A percentile compares a stretch with the other conserved stretches of the same genome.
Conservation (phyloP, 306 rosid species). For the Cucurbita maxima region DNA sequence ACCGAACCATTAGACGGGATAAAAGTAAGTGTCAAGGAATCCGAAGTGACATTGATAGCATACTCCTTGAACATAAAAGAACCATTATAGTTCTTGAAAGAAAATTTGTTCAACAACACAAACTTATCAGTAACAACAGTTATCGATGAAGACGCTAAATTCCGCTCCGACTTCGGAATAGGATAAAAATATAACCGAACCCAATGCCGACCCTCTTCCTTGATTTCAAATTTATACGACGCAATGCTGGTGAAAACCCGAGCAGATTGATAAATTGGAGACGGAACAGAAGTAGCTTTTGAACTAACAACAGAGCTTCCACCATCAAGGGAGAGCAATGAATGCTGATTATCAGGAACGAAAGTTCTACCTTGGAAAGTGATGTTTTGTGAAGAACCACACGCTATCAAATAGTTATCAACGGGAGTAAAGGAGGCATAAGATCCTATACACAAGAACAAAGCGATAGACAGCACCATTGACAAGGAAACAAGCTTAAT, state of each 20-base stretch:
- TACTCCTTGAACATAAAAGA: conserved; percentile 75
- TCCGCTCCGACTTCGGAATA: conserved; percentile 22
- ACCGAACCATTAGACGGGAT: conserved; percentile 60
- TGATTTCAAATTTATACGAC: conserved; percentile 49
- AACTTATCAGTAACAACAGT: conserved; percentile 60
- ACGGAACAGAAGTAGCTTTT: conserved; percentile 34
- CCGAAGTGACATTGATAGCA: conserved; percentile 58
- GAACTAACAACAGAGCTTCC: conserved; percentile 42
- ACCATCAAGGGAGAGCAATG: conserved; percentile 19
- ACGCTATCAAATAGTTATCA: conserved; percentile 67
- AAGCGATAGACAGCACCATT: conserved; percentile 23
- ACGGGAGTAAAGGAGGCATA: conserved; percentile 39
- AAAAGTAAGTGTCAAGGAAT: conserved; percentile 43
- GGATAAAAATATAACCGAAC: conserved; percentile 67
- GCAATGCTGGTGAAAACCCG: conserved; percentile 45
- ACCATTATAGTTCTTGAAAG: conserved; percentile 45
- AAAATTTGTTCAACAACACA: conserved; percentile 70
- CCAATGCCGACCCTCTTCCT: conserved; percentile 65
- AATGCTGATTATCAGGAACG: conserved; percentile 60
- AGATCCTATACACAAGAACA: conserved; percentile 27
- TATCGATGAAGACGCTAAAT: conserved; percentile 49
- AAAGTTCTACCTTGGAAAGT: conserved; percentile 55
- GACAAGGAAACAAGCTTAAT: conserved; percentile 29
- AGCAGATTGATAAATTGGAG: conserved; percentile 63
- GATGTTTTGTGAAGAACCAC: conserved; percentile 58